Base-by-base conservation (phyloP, 2,329 filamentous ascomycete genomes). In the Elsinoe necatrix region DNA sequence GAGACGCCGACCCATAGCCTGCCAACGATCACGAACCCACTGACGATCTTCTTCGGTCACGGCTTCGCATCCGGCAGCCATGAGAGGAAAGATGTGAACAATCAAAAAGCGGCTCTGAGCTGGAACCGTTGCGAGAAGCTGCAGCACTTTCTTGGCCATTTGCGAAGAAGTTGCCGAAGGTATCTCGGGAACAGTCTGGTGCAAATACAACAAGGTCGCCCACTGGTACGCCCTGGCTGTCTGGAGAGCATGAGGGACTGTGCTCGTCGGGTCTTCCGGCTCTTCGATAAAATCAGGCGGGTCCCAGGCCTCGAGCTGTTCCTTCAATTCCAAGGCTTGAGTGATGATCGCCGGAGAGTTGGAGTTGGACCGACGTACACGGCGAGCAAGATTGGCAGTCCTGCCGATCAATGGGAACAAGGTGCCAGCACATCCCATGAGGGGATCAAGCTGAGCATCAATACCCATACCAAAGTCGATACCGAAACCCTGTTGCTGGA, bases 401-500 rank as follows among this genome's bases (percentile, higher is more conserved):
- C 78, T 77, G 9, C 84, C 82, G 59, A 88, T 85, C 0, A 86
- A 71, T 0, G 84, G 85, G 63, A 87, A 88, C 0, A 88, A 73
- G 0, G 82, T 83, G 29, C 76, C 74, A 5, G 84, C 84, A 63
- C 82, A 85, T 9, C 85, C 85, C 81, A 88, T 84, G 27, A 87
- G 68, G 3, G 84, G 84, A 67, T 88, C 85, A n/a, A 87, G 75
- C 58, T 82, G 76, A 20, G 79, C 71, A 57, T 80, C 73, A 6
- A 68, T 64, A 2, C 63, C 62, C 62, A 69, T 66, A 18, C 68
- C 68, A 29, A 69, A 69, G 37, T 71, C 64, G 55, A 71, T 69
- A 16, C 68, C 68, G 35, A 69, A 70, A 1, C 68, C 68, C n/a
- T 63, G 41, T 3, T 55, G 47, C 23, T 54, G 25, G 20, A 55